phyloP scores from a whole-genome alignment of 306 rosid species.

The Amphicarpaea edgeworthii region DNA sequence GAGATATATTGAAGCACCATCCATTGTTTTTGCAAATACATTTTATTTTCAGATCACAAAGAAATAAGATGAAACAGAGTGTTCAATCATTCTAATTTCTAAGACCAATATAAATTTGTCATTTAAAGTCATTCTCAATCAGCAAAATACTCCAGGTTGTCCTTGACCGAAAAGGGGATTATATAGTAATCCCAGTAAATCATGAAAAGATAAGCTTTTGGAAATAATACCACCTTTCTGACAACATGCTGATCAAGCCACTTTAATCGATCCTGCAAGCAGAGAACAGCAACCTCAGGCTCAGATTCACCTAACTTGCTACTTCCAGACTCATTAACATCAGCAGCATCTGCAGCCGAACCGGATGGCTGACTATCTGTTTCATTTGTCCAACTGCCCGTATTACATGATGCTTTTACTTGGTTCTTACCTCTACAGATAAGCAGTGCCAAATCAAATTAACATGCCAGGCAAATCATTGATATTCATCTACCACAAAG shows the following conservation, averaged over 20 bases:
- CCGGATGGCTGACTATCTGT: conserved; percentile 66
- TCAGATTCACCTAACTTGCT: conserved; percentile 67
- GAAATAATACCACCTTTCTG: conserved; percentile 62
- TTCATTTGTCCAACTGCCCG: conserved; percentile 67
- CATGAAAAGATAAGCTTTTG: conserved; percentile 19
- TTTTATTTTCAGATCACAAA: not conserved
- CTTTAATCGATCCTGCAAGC: conserved; percentile 70
- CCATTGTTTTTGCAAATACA: not conserved
- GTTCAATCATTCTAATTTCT: not conserved
- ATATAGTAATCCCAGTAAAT: not conserved
- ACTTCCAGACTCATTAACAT: conserved; percentile 54
- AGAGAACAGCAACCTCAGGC: conserved; percentile 57
- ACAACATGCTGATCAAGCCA: conserved; percentile 66
- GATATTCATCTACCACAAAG: conserved; percentile 19
- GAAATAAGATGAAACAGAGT: conserved; percentile 12
- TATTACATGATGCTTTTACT: conserved; percentile 58
- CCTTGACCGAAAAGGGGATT: not conserved
- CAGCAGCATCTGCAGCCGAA: conserved; percentile 59
- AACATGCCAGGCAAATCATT: conserved; percentile 8
- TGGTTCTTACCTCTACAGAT: conserved; percentile 74
- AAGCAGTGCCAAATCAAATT: conserved; percentile 41
- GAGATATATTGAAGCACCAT: not conserved
- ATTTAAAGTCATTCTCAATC: not conserved
- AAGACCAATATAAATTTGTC: not conserved
- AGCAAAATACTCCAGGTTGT: conserved; percentile 11